phyloP scores from a whole-genome alignment of 768 basidiomycete genomes.

The Antrodiella citrinella region DNA sequence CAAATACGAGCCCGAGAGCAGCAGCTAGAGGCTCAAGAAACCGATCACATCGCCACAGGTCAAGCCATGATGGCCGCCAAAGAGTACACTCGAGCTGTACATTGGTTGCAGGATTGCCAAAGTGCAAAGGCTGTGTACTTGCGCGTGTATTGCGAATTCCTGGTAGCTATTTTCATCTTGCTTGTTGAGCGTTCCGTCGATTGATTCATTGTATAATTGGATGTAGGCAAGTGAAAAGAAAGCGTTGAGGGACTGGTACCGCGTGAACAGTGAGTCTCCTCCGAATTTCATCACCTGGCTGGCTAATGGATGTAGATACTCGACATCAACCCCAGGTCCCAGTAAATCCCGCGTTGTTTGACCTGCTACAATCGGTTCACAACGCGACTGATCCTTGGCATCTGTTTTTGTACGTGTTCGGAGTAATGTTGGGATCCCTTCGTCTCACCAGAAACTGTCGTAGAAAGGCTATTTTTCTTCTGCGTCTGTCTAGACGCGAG shows the following conservation, averaged over 20 bases:
- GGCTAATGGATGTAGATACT: conserved; percentile 38
- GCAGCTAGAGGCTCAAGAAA: conserved; percentile 53
- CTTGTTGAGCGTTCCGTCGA: conserved; percentile 3
- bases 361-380: conserved; percentile 52
- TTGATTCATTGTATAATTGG: conserved; percentile 1
- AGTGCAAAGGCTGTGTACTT: conserved; percentile 74
- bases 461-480: conserved; percentile 81
- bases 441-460: conserved; percentile 1
- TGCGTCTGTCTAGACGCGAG: conserved; percentile 68
- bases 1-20: conserved; percentile 30
- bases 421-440: conserved; percentile 3
- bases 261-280: conserved; percentile 53
- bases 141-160: conserved; percentile 69
- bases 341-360: conserved; percentile 47
- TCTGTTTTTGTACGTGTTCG: conserved; percentile 61
- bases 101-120: conserved; percentile 53
- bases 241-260: conserved; percentile 80
- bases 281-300: neutral
- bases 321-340: conserved; percentile 63
- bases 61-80: conserved; percentile 66
- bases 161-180: conserved; percentile 49
- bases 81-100: conserved; percentile 69
- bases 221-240: conserved; percentile 74
- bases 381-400: conserved; percentile 70
- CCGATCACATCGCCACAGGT: conserved; percentile 66